Conservation (phyloP, 75 land plant species). For the Pinus tabuliformis region DNA sequence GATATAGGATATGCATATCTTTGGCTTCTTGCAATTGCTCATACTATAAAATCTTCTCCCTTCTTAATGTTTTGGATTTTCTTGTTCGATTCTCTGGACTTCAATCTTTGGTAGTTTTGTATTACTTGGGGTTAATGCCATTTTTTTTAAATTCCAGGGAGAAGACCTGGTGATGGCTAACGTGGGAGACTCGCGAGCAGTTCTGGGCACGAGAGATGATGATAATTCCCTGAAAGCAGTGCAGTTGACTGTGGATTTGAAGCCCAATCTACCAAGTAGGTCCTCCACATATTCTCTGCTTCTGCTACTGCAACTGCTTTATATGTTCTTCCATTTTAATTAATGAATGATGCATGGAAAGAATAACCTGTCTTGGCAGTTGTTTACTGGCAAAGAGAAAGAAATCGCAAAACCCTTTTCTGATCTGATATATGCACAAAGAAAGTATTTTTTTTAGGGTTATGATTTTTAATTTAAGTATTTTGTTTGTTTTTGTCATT, state of each 20-base stretch:
- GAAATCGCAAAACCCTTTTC: too few species aligned
- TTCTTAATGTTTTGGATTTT: background rate
- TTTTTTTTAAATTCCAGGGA: conserved; percentile 53
- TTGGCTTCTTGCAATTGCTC: background rate
- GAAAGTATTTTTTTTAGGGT: too few species aligned
- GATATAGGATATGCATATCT: background rate
- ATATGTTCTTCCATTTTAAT: background rate
- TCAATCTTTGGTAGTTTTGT: background rate
- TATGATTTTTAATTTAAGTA: too few species aligned
- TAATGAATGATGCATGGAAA: background rate
- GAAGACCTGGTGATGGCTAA: too few species aligned
- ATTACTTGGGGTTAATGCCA: conserved; percentile 8
- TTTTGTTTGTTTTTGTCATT: background rate
- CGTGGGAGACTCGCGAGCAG: too few species aligned
- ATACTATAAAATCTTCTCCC: too few species aligned
- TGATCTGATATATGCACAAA: too few species aligned
- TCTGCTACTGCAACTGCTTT: background rate
- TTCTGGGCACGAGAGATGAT: too few species aligned
- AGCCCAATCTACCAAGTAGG: conserved; percentile 7
- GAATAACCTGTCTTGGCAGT: background rate
- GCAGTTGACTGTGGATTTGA: too few species aligned
- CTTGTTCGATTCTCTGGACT: background rate
- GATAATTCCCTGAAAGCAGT: too few species aligned
- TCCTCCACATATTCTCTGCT: background rate
- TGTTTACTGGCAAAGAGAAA: too few species aligned